Conservation (phyloP, 1,139 yeast species). For the Suhomyces guaymorum region DNA sequence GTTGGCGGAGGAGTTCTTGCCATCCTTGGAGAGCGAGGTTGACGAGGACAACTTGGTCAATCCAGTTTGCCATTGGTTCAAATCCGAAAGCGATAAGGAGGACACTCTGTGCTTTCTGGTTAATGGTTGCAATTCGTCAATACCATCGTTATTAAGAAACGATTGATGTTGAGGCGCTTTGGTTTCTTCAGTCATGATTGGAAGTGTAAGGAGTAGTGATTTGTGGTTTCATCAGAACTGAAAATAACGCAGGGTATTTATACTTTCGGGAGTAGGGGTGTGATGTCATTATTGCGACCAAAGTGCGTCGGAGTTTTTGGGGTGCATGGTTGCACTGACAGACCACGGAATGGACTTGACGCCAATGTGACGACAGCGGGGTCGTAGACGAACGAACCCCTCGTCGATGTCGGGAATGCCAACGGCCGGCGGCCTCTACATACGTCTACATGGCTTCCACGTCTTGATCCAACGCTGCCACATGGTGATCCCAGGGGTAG, state of each 20-base stretch:
- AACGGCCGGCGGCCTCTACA: too few relatives aligned
- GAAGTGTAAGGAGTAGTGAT: neutral
- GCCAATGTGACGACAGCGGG: neutral
- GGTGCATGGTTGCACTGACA: neutral
- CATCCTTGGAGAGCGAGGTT: slow-evolving; percentile 31
- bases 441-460: too few relatives aligned
- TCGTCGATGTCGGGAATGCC: too few relatives aligned
- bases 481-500: too few relatives aligned
- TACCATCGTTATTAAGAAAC: slow-evolving; percentile 70
- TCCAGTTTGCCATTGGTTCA: slow-evolving; percentile 58
- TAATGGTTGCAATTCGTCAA: slow-evolving; percentile 62
- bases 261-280: slow-evolving; percentile 8
- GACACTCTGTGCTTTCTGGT: slow-evolving; percentile 65
- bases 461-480: too few relatives aligned
- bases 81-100: slow-evolving; percentile 69
- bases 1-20: slow-evolving; percentile 40
- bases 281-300: slow-evolving; percentile 12
- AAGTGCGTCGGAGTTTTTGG: neutral
- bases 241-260: slow-evolving; percentile 7
- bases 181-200: slow-evolving; percentile 12
- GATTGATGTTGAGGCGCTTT: slow-evolving; percentile 37
- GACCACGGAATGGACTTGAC: neutral
- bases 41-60: slow-evolving; percentile 49
- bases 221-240: neutral
- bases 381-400: too few relatives aligned